These are phyloP conservation scores for Arabis alpina DNA, from an alignment of 345 rosid genomes.

Conservation along the genomic window DNA sequence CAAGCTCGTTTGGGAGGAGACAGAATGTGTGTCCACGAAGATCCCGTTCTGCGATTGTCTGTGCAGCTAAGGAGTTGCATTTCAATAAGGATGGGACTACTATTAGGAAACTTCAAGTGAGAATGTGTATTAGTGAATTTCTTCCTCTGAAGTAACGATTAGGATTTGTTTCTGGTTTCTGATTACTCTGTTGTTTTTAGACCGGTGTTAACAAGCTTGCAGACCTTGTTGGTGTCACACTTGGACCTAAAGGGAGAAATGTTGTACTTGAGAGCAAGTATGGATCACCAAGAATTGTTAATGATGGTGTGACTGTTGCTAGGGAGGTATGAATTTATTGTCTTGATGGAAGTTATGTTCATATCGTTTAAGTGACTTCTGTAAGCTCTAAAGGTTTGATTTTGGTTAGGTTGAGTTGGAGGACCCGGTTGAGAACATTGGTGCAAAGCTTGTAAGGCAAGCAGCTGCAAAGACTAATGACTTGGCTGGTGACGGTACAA, in stretches of 20 bases:
- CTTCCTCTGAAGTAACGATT: no score
- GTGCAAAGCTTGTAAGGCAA: slow-evolving; percentile 95
- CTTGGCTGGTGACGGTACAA: slow-evolving; percentile 98
- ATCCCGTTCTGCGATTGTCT: slow-evolving; percentile 58
- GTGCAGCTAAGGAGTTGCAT: slow-evolving; percentile 91
- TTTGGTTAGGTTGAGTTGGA: slow-evolving; percentile 82
- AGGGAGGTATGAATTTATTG: slow-evolving; percentile 64
- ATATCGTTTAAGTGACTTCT: background rate
- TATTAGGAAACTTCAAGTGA: slow-evolving; percentile 86
- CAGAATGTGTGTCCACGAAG: slow-evolving; percentile 53
- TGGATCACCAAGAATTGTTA: slow-evolving; percentile 96
- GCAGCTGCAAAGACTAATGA: slow-evolving; percentile 99
- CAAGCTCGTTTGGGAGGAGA: slow-evolving; percentile 59
- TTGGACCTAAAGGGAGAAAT: slow-evolving; percentile 95
- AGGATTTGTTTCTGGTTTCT: slow-evolving; percentile 2
- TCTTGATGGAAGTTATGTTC: background rate
- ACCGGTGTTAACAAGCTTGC: slow-evolving; percentile 98
- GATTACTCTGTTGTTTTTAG: slow-evolving; percentile 41
- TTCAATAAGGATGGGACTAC: slow-evolving; percentile 96
- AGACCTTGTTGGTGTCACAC: slow-evolving; percentile 95
- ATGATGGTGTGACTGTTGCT: slow-evolving; percentile 97
- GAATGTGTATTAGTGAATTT: slow-evolving; percentile 12
- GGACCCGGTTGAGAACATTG: slow-evolving; percentile 98
- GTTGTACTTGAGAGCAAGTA: slow-evolving; percentile 99
- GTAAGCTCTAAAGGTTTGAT: background rate